Base-by-base conservation (phyloP, 2,329 filamentous ascomycete genomes). In the Lasiodiplodia sp. region DNA sequence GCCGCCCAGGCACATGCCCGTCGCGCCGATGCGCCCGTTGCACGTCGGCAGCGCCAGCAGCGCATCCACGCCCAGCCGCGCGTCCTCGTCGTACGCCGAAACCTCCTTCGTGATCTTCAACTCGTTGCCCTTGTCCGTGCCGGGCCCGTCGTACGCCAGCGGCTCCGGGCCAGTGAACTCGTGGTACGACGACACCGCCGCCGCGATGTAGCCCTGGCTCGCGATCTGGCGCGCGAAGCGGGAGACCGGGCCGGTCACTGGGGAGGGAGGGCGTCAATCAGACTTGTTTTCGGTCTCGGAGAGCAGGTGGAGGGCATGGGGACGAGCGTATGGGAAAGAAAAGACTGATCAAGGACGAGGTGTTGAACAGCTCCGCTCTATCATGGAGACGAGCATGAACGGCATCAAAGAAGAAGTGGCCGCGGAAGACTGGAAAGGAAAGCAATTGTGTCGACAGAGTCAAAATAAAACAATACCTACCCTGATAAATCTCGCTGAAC, bases 401-500 rank as follows among this genome's bases (percentile, higher is more conserved):
- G 31, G 31, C 31, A 34, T 34, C 31, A 10, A 34, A 34, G 31
- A 34, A 34, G 31, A 34, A 16, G 16, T 10, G 51, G 25, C 25
- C 11, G 6, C 6, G 6, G 12, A 40, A 8, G 56, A 12, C 38
- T 56, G 53, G 14, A 56, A 56, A 31, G 25, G 8, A 55, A n/a
- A 28, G 3, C 12, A 37, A 56, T 21, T 53, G 55, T 6, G 40
- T n/a, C n/a, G 44, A 47, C 44, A 11, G 12, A 10, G 5, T 6
- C 57, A n/a, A 58, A 21, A 12, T 34, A 5, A 18, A 21, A 23
- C 3, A 5, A 25, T 14, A 11, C 58, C 5, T 80, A 94, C 93
- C 94, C 89, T 97, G 94, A 77, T 97, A 97, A 75, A 97, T 97
- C 82, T 97, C 94, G 74, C 91, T 94, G 78, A 97, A 97, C 68